phyloP scores from a whole-genome alignment of 371 early-diverging fungal species.

The Sporodiniella umbellata region DNA sequence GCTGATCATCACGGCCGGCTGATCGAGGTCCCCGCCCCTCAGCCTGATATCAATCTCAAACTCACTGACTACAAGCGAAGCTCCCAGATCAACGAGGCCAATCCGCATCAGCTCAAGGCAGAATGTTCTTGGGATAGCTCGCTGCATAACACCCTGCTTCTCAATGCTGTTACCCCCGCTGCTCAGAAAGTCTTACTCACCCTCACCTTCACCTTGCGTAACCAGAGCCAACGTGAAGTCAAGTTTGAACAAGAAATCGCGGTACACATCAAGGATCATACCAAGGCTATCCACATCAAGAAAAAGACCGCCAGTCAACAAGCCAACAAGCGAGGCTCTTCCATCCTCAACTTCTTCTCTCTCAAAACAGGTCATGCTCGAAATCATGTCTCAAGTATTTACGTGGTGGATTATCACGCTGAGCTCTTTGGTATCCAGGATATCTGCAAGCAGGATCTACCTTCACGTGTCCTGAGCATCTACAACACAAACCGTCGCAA shows the following conservation, averaged over 20 bases:
- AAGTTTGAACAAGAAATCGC: constrained; percentile 54
- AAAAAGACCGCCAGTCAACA: constrained; percentile 19
- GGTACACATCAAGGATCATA: constrained; percentile 52
- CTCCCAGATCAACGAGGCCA: constrained; percentile 23
- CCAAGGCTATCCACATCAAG: constrained; percentile 23
- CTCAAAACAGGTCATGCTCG: constrained; percentile 13
- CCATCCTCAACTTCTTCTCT: constrained; percentile 23
- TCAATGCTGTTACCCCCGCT: constrained; percentile 68
- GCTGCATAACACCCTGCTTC: constrained; percentile 65
- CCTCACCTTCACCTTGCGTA: constrained; percentile 47
- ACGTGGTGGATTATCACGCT: constrained; percentile 41
- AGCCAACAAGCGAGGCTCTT: constrained; percentile 29
- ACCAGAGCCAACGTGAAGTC: constrained; percentile 34
- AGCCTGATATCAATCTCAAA: constrained; percentile 36
- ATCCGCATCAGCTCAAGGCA: constrained; percentile 41
- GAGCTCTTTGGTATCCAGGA: constrained; percentile 46
- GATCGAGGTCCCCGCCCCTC: constrained; percentile 43
- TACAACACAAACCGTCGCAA: background rate
- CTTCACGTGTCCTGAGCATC: constrained; percentile 4
- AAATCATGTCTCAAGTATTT: constrained; percentile 29
- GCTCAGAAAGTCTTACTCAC: constrained; percentile 51
- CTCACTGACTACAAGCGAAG: constrained; percentile 21
- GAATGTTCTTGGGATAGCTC: constrained; percentile 83
- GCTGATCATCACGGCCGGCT: constrained; percentile 62
- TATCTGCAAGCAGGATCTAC: constrained; percentile 17